Base-by-base conservation (phyloP, 768 basidiomycete genomes). In the Mycena venus region DNA sequence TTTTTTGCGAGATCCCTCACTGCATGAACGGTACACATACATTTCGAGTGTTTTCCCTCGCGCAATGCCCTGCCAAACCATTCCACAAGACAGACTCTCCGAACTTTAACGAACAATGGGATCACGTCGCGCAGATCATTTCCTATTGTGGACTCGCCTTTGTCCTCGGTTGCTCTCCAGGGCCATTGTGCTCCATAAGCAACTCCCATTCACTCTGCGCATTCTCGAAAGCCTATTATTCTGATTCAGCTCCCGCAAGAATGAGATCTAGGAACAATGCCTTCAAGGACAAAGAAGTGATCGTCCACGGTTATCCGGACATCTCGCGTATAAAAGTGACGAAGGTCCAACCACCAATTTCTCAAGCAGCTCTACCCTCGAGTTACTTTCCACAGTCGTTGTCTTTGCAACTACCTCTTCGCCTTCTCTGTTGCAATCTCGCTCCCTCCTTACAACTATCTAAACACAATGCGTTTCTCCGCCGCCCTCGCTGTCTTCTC, bases 381-480 rank as follows among this genome's bases (percentile, higher is more conserved):
- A 75, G 74, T 75, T 71, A 75, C 69, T 75, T 32, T n/a, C 64
- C 63, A 60, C 64, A 51, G 64, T 78, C 73, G 44, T 73, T 66
- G 65, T 60, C 47, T 63, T 53, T 65, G 75, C 81, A 75, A 80
- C 79, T n/a, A n/a, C 77, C 78, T 76, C 74, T 67, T 77, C 75
- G 77, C 71, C 67, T 76, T 77, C 76, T 76, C 56, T 73, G 75
- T 78, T 69, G 74, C 75, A 70, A 70, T 74, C 66, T 21, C 72
- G 68, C 75, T 72, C 79, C 71, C 72, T 74, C 79, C 64, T 79
- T 78, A 53, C 64, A 44, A 68, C 73, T 70, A 70, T 63, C 65
- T 62, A 64, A 79, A 68, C 75, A 88, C 59, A 67, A 93, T 93
- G 92, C 91, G 88, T 81, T 88, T 89, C 86, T 82, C 88, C 71